Conservation (phyloP, 2,329 filamentous ascomycete genomes). For the Penicillium occitanis region DNA sequence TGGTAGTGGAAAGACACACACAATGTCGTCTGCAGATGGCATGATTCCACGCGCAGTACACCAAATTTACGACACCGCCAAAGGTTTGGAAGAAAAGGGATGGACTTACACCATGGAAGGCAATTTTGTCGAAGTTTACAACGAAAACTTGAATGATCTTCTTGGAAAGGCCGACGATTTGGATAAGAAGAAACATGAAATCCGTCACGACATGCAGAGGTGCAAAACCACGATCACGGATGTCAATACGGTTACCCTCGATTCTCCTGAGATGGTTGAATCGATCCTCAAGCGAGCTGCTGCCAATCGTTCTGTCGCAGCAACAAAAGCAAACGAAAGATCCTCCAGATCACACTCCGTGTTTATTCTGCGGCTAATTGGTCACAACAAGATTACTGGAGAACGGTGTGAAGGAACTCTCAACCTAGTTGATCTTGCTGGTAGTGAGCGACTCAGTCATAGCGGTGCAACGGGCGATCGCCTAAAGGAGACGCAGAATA, state of each 20-base stretch:
- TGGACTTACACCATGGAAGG: constrained; percentile 95
- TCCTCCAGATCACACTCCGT: constrained; percentile 94
- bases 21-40: constrained; percentile 86
- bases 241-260: constrained; percentile 71
- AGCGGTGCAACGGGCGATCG: constrained; percentile 82
- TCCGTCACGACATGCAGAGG: constrained; percentile 78
- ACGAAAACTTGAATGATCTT: constrained; percentile 92
- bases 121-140: constrained; percentile 96
- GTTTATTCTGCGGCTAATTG: constrained; percentile 75
- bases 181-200: constrained; percentile 81
- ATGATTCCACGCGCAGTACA: constrained; percentile 94
- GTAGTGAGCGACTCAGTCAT: constrained; percentile 85
- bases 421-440: constrained; percentile 93
- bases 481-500: constrained; percentile 91
- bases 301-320: constrained; percentile 85
- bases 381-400: constrained; percentile 69
- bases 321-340: constrained; percentile 95
- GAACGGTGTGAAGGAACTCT: constrained; percentile 89
- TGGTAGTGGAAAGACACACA: constrained; percentile 93
- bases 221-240: constrained; percentile 82
- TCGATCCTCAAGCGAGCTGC: constrained; percentile 76
- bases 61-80: constrained; percentile 90
- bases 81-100: constrained; percentile 79
- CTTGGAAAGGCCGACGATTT: constrained; percentile 70
- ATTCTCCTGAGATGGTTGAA: constrained; percentile 78